Base-by-base conservation (phyloP, 371 early-diverging fungal species). In the Blyttiomyces sp. region DNA sequence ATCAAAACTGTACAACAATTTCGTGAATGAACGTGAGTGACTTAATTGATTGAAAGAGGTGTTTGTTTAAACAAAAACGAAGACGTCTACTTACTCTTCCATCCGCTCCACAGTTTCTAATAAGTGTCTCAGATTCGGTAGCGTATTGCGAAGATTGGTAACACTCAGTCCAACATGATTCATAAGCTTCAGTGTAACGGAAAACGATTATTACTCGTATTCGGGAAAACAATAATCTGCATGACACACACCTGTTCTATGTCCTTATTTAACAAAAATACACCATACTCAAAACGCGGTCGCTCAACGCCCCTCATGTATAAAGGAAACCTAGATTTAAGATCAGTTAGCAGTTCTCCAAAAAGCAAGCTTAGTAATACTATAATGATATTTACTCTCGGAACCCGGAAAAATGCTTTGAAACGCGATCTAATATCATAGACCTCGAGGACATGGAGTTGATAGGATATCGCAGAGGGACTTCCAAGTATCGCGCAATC, bases 181-280 rank as follows among this genome's bases (percentile, higher is more conserved):
- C 84, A 90, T 80, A 45, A 90, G 44, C 88, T 90, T 58, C 7
- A 50, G 9, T n/a, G n/a, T n/a, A n/a, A n/a, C n/a, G n/a, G 36
- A 26, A 43, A 54, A 57, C 6, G 33, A 6, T n/a, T 61, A 4
- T 11, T 21, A 34, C 16, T 27, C 19, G 3, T 17, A 32, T 1
- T 49, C 26, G 30, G 45, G 33, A 35, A 57, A 21, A 11, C 16
- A 56, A 39, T 21, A 27, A 4, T 13, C 4, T 43, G 46, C 9
- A 27, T 32, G 23, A 4, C 19, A 39, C 60, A 58, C 73, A 86
- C 88, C 82, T 91, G 92, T 63, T 92, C 92, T 56, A 92, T 83
- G 51, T 92, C 77, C 73, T 91, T 91, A 71, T 91, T 92, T 51
- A 92, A 56, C 36, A 92, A 63, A 73, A 88, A 92, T 13, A 92